Evolutionary conservation across 192 early-diverging fungal genomes (phyloP), one percentile per base, ranked within the genome.

Genomic region (Chytriomyces sp.): DNA sequence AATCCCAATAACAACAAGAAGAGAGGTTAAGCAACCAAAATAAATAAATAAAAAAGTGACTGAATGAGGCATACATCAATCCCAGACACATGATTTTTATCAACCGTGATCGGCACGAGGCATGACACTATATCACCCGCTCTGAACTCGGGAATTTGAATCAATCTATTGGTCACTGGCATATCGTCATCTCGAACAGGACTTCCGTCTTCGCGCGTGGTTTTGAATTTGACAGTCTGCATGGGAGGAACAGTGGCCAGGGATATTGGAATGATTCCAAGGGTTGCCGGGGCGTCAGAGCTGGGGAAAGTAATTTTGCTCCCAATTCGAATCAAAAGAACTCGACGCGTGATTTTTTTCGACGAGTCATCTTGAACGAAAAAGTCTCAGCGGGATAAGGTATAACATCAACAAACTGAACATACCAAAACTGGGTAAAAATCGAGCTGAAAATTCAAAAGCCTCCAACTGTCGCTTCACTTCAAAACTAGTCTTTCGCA

Each of bases 1-100:
- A 35, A 44, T 46, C 24, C 24, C 66, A 48, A 71, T 61, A 76
- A 20, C 63, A 23, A 45, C 62, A 43, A 68, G 44, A 23, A 47
- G 18, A 35, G 24, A 72, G 24, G 24, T 23, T 28, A 49, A n/a
- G 23, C 46, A 48, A 47, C 35, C 26, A 69, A 28, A 10, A 69
- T 10, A n/a, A 69, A n/a, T 0, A 46, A 46, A 13, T 48, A 16
- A 35, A 26, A 69, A 69, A 69, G 35, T 35, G 35, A 35, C 35
- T 35, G 35, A 35, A 35, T 35, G 35, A 35, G 35, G 35, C 35
- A 35, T 35, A 35, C 35, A 35, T 79, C 46, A 23, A 23, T 16
- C 24, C 43, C 50, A 8, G 50, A n/a, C 24, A 45, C 28, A 44
- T 46, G 28, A 16, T 63, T 44, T 50, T 73, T 23, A 24, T 45